Base-by-base conservation (phyloP, 2,329 filamentous ascomycete genomes). In the Apiospora kogelbergensis region DNA sequence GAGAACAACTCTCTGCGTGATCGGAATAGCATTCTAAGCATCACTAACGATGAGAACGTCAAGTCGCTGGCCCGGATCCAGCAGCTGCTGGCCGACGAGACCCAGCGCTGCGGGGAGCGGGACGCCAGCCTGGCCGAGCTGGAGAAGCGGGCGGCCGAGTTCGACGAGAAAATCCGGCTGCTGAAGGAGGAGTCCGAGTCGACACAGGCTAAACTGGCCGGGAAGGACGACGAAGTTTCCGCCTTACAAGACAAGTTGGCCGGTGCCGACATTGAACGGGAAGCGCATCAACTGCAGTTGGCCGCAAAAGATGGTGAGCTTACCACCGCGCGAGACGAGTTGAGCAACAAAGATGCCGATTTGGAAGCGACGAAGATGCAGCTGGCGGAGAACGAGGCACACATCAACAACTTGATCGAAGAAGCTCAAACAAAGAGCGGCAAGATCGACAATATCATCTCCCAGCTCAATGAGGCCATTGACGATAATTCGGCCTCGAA, bases 41-140 rank as follows among this genome's bases (percentile, higher is more conserved):
- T 69, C 53, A 69, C 68, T 3, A 69, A 69, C 22, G 68, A 69
- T 7, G 65, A 69, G 30, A 69, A 69, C 10, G 26, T 48, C 42
- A 60, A 63, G 40, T 41, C 68, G 10, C 46, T 67, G 57, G 42
- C 65, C 26, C 33, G 44, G 41, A 57, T 69, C 26, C 68, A 69
- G 40, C 45, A 63, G 53, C 65, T 67, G 30, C 65, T 69, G 20
- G 68, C 60, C 22, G 68, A 69, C 17, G 63, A 22, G 37, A 26
- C 64, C 30, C 60, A 67, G 41, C 68, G 68, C 22, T 26, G 42
- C 41, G 65, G 65, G 11, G 68, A 69, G 9, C 65, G 63, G 57
- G 37, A 17, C 41, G n/a, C 33, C 17, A 66, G 41, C 41, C 41
- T 69, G 11, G 42, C 26, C 26, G 48, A 57, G 48, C 26, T 57